These are phyloP conservation scores for Suillus sp. DNA, from an alignment of 768 basidiomycete genomes.

Conservation along the genomic window DNA sequence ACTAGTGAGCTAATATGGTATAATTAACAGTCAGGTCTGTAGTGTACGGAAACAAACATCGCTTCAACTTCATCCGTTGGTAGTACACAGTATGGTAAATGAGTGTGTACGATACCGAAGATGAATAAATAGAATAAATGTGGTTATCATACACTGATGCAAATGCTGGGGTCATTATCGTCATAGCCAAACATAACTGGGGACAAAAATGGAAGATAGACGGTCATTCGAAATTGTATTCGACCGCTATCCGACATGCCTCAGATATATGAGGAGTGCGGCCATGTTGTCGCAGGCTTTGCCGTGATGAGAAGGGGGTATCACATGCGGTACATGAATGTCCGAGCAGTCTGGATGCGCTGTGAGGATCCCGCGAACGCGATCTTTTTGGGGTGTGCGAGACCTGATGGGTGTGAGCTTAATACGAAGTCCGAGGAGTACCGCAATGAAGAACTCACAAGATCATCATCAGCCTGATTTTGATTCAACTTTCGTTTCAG, in stretches of 20 bases:
- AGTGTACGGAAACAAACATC: conserved; percentile 30
- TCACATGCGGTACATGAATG: conserved; percentile 80
- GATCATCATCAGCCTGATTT: conserved; percentile 43
- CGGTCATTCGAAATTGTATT: conserved; percentile 66
- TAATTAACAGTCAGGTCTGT: conserved; percentile 32
- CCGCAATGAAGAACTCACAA: conserved; percentile 31
- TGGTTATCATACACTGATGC: conserved; percentile 34
- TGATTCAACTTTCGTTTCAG: conserved; percentile 50
- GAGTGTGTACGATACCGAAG: conserved; percentile 29
- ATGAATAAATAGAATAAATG: conserved; percentile 27
- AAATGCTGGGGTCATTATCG: conserved; percentile 19
- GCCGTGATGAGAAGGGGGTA: conserved; percentile 59
- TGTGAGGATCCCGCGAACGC: conserved; percentile 43
- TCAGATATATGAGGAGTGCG: conserved; percentile 53
- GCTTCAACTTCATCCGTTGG: conserved; percentile 18
- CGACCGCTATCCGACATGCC: conserved; percentile 73
- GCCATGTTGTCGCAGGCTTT: conserved; percentile 64
- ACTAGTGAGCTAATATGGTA: conserved; percentile 36
- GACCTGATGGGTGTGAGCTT: conserved; percentile 36
- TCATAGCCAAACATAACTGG: conserved; percentile 12
- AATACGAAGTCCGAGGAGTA: conserved; percentile 10
- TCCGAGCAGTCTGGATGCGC: conserved; percentile 43
- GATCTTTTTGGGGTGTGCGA: conserved; percentile 63
- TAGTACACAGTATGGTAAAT: conserved; percentile 23
- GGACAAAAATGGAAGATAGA: not conserved